Percentiles rank a stretch among this genome's conserved stretches.
Conservation (phyloP, 495 filamentous ascomycete species). For the Stereocaulon alpinum region DNA sequence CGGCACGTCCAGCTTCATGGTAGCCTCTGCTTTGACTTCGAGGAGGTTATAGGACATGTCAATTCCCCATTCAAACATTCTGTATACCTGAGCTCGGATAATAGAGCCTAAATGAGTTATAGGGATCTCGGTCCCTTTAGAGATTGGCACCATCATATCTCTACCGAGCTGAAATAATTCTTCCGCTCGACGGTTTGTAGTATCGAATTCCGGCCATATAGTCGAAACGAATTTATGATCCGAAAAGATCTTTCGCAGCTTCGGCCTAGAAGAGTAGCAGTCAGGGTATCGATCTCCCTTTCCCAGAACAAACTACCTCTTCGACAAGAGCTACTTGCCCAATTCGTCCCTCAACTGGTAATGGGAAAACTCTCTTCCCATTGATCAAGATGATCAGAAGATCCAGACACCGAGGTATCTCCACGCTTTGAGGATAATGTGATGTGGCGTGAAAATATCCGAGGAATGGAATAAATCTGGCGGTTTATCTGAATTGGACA, state of each 20-base stretch:
- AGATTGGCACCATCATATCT: conserved; percentile 42
- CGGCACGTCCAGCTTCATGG: conserved; percentile 28
- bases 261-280: conserved; percentile 41
- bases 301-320: conserved; percentile 50
- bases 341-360: conserved; percentile 48
- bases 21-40: conserved; percentile 5
- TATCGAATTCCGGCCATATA: conserved; percentile 38
- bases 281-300: conserved; percentile 39
- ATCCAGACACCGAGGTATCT: conserved; percentile 52
- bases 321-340: conserved; percentile 38
- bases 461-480: conserved; percentile 42
- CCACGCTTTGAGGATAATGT: conserved; percentile 46
- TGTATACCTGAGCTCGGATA: conserved; percentile 33
- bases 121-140: conserved; percentile 33
- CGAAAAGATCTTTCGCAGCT: conserved; percentile 22
- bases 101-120: conserved; percentile 45
- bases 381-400: conserved; percentile 53
- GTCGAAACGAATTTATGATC: conserved; percentile 34
- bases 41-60: not conserved
- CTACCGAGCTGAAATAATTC: conserved; percentile 43
- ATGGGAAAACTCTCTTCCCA: conserved; percentile 57
- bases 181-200: conserved; percentile 40
- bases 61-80: not conserved
- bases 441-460: conserved; percentile 54
- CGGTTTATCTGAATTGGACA: conserved; percentile 40